phyloP scores from a whole-genome alignment of 2,329 filamentous ascomycete genomes.

The Aotearoamyces nothofagi region DNA sequence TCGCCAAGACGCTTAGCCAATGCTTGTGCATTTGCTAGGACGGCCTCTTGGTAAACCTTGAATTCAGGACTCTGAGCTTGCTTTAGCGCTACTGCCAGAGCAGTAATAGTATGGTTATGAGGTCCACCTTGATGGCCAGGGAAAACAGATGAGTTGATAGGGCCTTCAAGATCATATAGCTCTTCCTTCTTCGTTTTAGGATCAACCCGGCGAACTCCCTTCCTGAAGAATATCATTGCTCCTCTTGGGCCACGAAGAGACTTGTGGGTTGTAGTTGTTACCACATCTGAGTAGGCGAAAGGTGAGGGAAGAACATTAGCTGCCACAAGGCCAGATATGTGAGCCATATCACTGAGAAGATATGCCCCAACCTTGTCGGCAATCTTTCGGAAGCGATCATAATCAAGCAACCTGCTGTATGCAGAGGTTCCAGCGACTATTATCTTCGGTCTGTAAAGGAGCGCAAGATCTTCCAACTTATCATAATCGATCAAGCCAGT shows the following conservation, averaged over 20 bases:
- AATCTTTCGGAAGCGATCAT: constrained; percentile 79
- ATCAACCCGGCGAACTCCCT: constrained; percentile 71
- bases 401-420: constrained; percentile 93
- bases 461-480: constrained; percentile 72
- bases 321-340: constrained; percentile 88
- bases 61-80: constrained; percentile 85
- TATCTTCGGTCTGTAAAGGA: constrained; percentile 86
- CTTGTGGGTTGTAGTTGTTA: constrained; percentile 98
- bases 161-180: constrained; percentile 77
- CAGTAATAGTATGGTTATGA: constrained; percentile 98
- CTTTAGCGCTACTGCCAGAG: constrained; percentile 84
- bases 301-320: constrained; percentile 84
- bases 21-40: constrained; percentile 81
- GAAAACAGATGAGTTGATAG: constrained; percentile 95
- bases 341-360: constrained; percentile 89
- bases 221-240: constrained; percentile 97
- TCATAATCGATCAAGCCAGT: constrained; percentile 95
- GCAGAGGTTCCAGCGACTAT: constrained; percentile 91
- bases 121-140: constrained; percentile 95
- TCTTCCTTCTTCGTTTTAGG: constrained; percentile 75
- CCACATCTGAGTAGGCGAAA: constrained; percentile 81
- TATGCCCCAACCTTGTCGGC: constrained; percentile 87
- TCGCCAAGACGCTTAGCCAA: constrained; percentile 52
- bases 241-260: constrained; percentile 87
- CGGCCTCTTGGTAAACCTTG: constrained; percentile 79